Evolutionary conservation across 495 filamentous ascomycete species (phyloP), one percentile per base, ranked within the genome.

Genomic region (Penicillium atrosanguineum): DNA sequence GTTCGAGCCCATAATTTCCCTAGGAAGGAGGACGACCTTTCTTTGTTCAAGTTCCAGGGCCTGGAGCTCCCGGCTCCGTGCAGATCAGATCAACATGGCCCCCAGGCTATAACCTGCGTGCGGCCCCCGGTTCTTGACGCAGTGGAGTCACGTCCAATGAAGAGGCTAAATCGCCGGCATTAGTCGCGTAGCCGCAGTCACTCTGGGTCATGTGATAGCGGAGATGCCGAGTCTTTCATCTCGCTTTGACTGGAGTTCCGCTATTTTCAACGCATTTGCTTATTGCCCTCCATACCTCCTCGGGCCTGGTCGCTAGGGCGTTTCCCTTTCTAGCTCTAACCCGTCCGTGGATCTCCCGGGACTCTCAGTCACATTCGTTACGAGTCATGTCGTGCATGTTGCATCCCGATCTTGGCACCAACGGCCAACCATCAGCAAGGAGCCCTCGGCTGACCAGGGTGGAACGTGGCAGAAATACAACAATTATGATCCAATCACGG

Each of bases 71-170:
- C 62, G 59, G 52, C 55, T 60, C 60, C 56, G 63, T 64, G 63
- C 60, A 66, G 63, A 66, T 66, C 60, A 51, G 63, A 64, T 66
- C 60, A 63, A 61, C 63, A 57, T 62, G 62, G 50, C 50, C 48
- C 52, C 48, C 14, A 43, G 53, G 54, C 38, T 46, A 55, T 42
- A 36, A 44, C 16, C 40, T 14, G 31, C 31, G 23, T 23, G 23
- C 23, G 23, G 5, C 23, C 23, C 9, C 8, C 31, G 11, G 31
- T 4, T 34, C 31, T 34, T 34, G 31, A 34, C 31, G 7, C 28
- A 12, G 31, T 34, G 31, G 31, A 12, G 9, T 12, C 31, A 34
- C 4, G 26, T 41, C 61, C 58, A 64, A 64, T 62, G 55, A 50
- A 15, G 7, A 42, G 36, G 1, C 26, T n/a, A 8, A n/a, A 7